Conservation (phyloP, 176 grass and related monocot genomes). For the Carex parvula region DNA sequence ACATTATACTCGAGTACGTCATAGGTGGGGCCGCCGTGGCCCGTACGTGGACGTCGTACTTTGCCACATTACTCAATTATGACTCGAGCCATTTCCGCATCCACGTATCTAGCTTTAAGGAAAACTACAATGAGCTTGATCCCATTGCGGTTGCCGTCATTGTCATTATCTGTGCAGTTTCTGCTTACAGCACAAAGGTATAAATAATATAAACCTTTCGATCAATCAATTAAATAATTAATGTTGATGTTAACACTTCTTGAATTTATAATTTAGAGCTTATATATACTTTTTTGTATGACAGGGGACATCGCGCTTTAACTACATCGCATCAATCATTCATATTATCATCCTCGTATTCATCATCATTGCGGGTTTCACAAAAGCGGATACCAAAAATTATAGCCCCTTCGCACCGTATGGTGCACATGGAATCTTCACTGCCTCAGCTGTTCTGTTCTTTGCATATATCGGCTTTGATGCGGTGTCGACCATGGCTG, state of each 20-base stretch:
- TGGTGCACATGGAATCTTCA: conserved; percentile 56
- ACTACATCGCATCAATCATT: conserved; percentile 68
- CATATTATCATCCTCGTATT: conserved; percentile 64
- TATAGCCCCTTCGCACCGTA: conserved; percentile 46
- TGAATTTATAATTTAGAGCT: background rate
- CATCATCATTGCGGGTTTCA: conserved; percentile 57
- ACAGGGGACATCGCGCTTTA: conserved; percentile 74
- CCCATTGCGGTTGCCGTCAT: conserved; percentile 73
- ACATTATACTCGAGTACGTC: conserved; percentile 89
- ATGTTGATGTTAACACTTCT: background rate
- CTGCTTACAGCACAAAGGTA: conserved; percentile 65
- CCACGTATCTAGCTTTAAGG: conserved; percentile 40
- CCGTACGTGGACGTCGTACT: conserved; percentile 89
- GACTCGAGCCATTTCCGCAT: conserved; percentile 61
- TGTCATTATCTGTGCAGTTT: conserved; percentile 38
- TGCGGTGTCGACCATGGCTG: conserved; percentile 84
- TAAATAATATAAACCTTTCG: background rate
- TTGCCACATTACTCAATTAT: conserved; percentile 66
- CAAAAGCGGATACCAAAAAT: conserved; percentile 41
- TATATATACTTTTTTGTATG: background rate
- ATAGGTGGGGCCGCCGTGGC: conserved; percentile 63
- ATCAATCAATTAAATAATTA: background rate
- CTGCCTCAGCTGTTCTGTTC: conserved; percentile 72
- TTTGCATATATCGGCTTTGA: conserved; percentile 93
- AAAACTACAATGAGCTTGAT: conserved; percentile 65